Evolutionary conservation across 768 basidiomycete genomes (phyloP).

Genomic region (Harrya chromipes): DNA sequence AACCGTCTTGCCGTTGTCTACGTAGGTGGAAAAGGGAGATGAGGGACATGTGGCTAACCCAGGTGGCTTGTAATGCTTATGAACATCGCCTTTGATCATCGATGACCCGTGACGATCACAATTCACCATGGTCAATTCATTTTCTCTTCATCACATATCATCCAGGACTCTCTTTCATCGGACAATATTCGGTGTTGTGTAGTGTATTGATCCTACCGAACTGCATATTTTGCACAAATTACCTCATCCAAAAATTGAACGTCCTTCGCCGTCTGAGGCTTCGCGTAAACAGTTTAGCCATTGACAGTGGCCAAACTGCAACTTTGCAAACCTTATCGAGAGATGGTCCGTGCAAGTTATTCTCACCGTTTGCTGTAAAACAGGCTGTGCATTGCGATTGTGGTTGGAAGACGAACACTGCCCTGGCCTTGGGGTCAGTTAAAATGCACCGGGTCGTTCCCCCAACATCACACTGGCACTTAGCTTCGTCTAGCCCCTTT

Average conservation of each 20-base stretch:
- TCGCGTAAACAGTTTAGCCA: no score
- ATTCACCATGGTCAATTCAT: not conserved
- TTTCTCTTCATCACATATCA: not conserved
- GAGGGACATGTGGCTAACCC: conserved; percentile 45
- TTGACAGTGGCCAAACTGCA: no score
- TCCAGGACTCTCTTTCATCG: not conserved
- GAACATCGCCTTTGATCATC: conserved; percentile 29
- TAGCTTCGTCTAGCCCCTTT: not conserved
- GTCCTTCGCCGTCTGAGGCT: no score
- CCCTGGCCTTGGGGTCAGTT: not conserved
- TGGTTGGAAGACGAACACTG: not conserved
- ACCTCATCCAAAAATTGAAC: no score
- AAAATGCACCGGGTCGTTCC: not conserved
- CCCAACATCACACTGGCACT: no score
- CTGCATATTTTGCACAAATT: not conserved
- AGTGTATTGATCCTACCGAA: not conserved
- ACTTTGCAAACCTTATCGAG: no score
- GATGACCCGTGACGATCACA: not conserved
- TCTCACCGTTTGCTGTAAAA: no score
- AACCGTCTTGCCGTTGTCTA: conserved; percentile 25
- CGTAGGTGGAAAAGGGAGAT: conserved; percentile 39
- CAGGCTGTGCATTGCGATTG: not conserved
- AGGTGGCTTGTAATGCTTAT: conserved; percentile 45
- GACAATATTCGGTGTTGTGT: conserved; percentile 13
- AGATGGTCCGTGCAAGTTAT: no score